phyloP scores from a whole-genome alignment of 163 green algal species.

The Scenedesmus sp. region DNA sequence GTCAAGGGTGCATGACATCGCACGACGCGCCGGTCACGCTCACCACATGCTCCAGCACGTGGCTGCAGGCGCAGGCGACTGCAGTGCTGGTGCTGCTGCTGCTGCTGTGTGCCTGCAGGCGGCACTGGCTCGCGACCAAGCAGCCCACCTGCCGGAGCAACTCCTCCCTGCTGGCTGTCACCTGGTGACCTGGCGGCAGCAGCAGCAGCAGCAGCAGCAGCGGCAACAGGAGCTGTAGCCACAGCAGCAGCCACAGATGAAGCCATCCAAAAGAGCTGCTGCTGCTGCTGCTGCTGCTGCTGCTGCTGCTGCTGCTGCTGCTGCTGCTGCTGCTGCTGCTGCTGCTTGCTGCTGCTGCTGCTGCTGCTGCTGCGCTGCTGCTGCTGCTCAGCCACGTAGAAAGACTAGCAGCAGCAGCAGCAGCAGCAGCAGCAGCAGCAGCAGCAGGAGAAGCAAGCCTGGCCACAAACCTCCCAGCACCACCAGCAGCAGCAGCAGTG shows the following conservation, averaged over 20 bases:
- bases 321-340: too few relatives aligned
- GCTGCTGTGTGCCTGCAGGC: not conserved
- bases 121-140: not conserved
- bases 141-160: not conserved
- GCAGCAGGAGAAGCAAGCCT: not conserved
- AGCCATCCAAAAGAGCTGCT: too few relatives aligned
- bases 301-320: too few relatives aligned
- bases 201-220: conserved; percentile 4
- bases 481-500: not conserved
- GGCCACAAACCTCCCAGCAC: not conserved
- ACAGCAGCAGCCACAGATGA: not conserved
- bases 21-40: too few relatives aligned
- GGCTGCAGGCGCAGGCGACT: not conserved
- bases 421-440: too few relatives aligned
- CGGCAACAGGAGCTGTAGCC: not conserved
- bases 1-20: too few relatives aligned
- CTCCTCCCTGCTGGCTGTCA: not conserved
- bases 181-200: not conserved
- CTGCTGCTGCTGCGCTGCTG: too few relatives aligned
- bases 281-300: too few relatives aligned
- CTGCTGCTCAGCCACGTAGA: too few relatives aligned
- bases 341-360: too few relatives aligned
- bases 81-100: not conserved
- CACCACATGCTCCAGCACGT: not conserved
- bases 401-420: too few relatives aligned